Evolutionary conservation across 176 grass and related monocot genomes (phyloP).

Genomic region (Eleusine indica): DNA sequence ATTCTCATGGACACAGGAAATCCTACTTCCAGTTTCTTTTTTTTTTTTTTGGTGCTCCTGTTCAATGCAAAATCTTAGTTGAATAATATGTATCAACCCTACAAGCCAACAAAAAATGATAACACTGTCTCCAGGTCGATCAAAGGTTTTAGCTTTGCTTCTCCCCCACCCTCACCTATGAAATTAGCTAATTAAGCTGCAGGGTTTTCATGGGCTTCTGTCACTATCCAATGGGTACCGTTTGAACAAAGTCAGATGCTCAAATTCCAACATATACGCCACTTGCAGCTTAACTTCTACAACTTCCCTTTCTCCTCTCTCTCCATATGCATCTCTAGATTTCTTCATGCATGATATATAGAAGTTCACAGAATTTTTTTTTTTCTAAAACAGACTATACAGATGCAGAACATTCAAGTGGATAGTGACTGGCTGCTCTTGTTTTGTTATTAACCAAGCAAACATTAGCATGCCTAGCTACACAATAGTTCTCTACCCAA

Average conservation of each 20-base stretch:
- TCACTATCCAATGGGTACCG: too few relatives aligned
- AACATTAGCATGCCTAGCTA: neutral
- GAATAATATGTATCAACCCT: neutral
- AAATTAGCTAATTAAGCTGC: neutral
- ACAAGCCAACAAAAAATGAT: neutral
- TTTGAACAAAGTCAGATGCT: too few relatives aligned
- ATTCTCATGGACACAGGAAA: neutral
- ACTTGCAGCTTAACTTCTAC: too few relatives aligned
- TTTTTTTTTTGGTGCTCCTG: neutral
- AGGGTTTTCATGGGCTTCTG: too few relatives aligned
- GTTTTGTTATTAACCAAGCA: neutral
- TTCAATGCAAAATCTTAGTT: neutral
- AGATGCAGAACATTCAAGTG: too few relatives aligned
- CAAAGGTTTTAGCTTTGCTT: too few relatives aligned
- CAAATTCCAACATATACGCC: too few relatives aligned
- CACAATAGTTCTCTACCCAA: neutral
- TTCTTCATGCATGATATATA: neutral
- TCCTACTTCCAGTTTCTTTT: neutral
- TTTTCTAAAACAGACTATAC: neutral
- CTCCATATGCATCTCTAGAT: neutral
- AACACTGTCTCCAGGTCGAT: neutral
- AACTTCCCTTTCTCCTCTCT: too few relatives aligned
- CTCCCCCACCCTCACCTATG: too few relatives aligned
- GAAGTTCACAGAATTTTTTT: too few relatives aligned
- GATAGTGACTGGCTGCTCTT: neutral